These are phyloP conservation scores for Cryptococcus sp. DNA, from an alignment of 1,284 basidiomycete species.

Conservation along the genomic window DNA sequence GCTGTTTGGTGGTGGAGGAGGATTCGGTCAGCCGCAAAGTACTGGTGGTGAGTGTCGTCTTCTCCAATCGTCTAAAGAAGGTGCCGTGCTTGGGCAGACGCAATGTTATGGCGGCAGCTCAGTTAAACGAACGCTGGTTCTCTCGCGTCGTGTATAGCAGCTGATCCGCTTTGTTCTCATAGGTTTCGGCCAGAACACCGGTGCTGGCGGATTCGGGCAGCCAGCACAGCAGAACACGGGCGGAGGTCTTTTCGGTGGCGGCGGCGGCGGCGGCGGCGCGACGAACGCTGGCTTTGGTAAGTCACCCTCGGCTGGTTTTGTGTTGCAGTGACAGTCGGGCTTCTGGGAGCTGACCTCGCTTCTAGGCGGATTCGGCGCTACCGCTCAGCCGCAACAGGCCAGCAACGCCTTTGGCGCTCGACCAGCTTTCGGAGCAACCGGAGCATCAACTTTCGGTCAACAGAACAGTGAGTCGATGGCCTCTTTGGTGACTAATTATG, in stretches of 20 bases:
- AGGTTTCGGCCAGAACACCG: constrained; percentile 56
- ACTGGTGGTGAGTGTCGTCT: constrained; percentile 40
- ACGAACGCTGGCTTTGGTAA: constrained; percentile 36
- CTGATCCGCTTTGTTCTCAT: constrained; percentile 50
- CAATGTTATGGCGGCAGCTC: too few relatives aligned
- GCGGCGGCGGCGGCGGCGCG: constrained; percentile 25
- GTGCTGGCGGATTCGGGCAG: constrained; percentile 29
- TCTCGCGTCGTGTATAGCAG: too few relatives aligned
- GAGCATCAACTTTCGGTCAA: constrained; percentile 46
- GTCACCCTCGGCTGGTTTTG: constrained; percentile 2
- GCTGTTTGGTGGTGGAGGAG: constrained; percentile 33
- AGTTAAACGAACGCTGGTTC: too few relatives aligned
- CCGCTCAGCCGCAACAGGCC: constrained; percentile 21
- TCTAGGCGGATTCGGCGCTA: constrained; percentile 30
- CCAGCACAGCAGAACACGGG: constrained; percentile 61
- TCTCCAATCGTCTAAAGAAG: background rate
- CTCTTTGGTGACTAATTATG: background rate
- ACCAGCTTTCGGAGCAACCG: constrained; percentile 45
- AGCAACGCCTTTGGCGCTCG: constrained; percentile 40
- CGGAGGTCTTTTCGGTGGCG: constrained; percentile 55
- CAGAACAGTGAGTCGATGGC: constrained; percentile 27
- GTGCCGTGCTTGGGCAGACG: constrained; percentile 7
- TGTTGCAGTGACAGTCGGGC: too few relatives aligned
- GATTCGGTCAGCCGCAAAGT: constrained; percentile 61
- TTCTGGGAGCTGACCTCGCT: too few relatives aligned